Percentiles rank a stretch among this genome's conserved stretches.
Conservation (phyloP, 169 alveolate species). For the Amoebophrya sp. region DNA sequence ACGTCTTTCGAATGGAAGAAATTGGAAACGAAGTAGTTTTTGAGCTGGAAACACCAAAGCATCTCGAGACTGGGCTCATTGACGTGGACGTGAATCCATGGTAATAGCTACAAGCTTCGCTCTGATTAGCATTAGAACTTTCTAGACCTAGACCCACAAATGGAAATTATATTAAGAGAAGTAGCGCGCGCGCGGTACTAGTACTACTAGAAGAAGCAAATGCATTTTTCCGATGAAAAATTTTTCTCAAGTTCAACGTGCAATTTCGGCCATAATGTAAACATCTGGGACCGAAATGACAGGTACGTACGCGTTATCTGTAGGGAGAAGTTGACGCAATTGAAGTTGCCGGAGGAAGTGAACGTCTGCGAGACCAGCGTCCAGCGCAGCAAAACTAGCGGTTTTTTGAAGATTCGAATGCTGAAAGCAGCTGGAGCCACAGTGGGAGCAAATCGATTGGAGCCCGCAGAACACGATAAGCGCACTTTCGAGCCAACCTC, state of each 20-base stretch:
- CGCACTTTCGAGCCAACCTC: too few relatives aligned
- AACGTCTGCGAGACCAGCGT: not conserved
- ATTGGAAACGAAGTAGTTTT: not conserved
- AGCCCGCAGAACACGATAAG: too few relatives aligned
- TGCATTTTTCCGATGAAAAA: too few relatives aligned
- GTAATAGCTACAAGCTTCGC: not conserved
- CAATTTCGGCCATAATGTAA: too few relatives aligned
- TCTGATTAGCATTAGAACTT: too few relatives aligned
- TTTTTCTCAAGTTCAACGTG: too few relatives aligned
- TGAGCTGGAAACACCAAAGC: constrained; percentile 18
- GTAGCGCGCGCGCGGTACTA: too few relatives aligned
- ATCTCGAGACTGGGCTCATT: not conserved
- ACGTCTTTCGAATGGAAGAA: not conserved
- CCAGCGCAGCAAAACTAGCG: not conserved
- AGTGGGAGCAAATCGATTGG: too few relatives aligned
- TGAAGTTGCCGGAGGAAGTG: not conserved
- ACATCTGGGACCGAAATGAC: too few relatives aligned
- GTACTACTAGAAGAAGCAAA: too few relatives aligned
- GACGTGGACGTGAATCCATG: constrained; percentile 27
- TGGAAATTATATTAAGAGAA: too few relatives aligned
- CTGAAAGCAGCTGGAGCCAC: not conserved
- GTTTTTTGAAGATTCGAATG: not conserved
- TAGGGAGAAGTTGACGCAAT: not conserved
- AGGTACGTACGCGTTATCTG: constrained; percentile 9
- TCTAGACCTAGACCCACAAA: too few relatives aligned